A percentile compares a stretch with the other conserved stretches of the same genome.
Evolutionary conservation across 2,329 filamentous ascomycete species (phyloP).

Genomic region (Chaetomium sp.): DNA sequence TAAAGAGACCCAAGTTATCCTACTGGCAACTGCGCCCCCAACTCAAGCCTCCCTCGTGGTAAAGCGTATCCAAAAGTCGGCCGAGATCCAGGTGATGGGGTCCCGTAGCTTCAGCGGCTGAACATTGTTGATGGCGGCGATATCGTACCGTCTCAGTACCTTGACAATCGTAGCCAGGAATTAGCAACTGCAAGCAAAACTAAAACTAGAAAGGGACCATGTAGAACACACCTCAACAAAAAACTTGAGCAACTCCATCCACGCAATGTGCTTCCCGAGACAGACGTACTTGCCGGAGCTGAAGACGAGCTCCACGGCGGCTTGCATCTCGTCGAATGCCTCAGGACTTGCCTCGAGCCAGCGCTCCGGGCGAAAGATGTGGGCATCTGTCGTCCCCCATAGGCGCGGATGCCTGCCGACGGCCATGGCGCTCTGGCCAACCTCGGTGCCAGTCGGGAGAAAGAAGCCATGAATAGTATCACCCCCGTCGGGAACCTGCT

Average conservation of each 20-base stretch:
- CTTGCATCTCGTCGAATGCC: background rate
- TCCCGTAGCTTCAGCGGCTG: background rate
- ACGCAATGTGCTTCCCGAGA: background rate
- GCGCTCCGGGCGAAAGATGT: background rate
- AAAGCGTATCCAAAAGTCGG: background rate
- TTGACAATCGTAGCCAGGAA: background rate
- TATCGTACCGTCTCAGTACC: background rate
- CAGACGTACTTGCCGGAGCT: background rate
- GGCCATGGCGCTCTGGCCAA: background rate
- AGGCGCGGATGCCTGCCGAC: background rate
- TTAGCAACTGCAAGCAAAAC: background rate
- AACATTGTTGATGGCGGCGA: background rate
- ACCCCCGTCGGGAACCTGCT: background rate
- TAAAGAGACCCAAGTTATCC: too few relatives aligned
- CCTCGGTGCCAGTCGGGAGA: background rate
- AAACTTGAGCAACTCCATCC: background rate
- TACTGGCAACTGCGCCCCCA: too few relatives aligned
- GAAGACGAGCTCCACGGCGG: background rate
- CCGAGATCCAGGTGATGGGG: background rate
- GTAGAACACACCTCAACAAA: background rate
- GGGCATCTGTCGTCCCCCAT: background rate
- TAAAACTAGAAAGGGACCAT: too few relatives aligned
- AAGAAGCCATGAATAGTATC: background rate
- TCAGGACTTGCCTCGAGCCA: background rate
- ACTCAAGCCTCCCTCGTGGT: too few relatives aligned